Percentiles rank a stretch among this genome's conserved stretches.
Conservation (phyloP, 1,139 yeast species). For the Nakaseomyces sp. region DNA sequence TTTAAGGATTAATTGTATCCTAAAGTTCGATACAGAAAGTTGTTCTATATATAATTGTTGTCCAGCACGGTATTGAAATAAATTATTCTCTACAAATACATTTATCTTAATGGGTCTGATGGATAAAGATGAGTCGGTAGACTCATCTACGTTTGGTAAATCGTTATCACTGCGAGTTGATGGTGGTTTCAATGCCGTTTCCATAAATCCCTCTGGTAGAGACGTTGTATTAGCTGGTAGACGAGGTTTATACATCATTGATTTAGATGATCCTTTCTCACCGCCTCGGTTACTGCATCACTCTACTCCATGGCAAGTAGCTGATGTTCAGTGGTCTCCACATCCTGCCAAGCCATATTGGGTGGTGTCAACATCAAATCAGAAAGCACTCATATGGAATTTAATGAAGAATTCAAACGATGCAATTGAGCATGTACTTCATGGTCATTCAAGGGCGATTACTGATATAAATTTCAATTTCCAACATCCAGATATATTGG, state of each 20-base stretch:
- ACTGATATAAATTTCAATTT: constrained; percentile 94
- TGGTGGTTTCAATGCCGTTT: constrained; percentile 89
- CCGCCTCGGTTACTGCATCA: constrained; percentile 93
- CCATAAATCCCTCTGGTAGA: constrained; percentile 84
- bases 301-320: constrained; percentile 94
- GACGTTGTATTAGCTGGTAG: constrained; percentile 86
- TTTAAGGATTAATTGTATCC: no score
- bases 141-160: constrained; percentile 59
- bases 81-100: neutral
- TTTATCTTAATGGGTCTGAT: neutral
- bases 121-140: constrained; percentile 24
- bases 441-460: constrained; percentile 85
- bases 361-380: constrained; percentile 92
- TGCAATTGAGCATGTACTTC: constrained; percentile 81
- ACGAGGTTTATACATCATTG: constrained; percentile 80
- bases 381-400: constrained; percentile 93
- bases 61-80: no score
- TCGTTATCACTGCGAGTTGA: constrained; percentile 79
- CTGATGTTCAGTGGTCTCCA: constrained; percentile 98
- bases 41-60: no score
- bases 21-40: no score
- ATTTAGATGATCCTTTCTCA: constrained; percentile 87
- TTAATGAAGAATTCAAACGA: constrained; percentile 61
- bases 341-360: constrained; percentile 74
- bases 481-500: constrained; percentile 75